phyloP scores from a whole-genome alignment of 2,329 filamentous ascomycete species.

The Colletotrichum sp. region DNA sequence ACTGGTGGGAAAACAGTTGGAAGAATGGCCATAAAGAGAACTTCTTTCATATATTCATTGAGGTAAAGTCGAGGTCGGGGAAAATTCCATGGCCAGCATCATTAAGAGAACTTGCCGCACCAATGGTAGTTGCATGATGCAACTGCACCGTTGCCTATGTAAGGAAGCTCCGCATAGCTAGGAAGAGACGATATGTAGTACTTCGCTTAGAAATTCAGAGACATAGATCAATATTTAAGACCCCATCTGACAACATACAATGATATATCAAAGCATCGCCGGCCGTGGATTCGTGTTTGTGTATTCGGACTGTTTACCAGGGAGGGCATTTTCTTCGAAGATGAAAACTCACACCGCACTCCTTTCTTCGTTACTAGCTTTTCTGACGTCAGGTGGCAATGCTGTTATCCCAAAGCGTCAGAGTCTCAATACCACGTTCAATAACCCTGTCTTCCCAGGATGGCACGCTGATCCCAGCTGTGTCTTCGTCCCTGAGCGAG shows the following conservation, averaged over 20 bases:
- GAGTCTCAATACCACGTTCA: constrained; percentile 25
- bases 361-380: neutral
- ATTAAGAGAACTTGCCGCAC: too few relatives aligned
- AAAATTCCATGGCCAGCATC: neutral
- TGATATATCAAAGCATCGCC: too few relatives aligned
- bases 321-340: neutral
- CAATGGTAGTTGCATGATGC: too few relatives aligned
- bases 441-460: constrained; percentile 53
- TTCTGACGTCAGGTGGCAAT: fast-evolving
- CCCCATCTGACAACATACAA: too few relatives aligned
- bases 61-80: neutral
- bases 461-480: constrained; percentile 55
- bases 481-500: constrained; percentile 38
- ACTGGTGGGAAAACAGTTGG: neutral
- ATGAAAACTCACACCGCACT: neutral
- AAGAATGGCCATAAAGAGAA: too few relatives aligned
- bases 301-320: neutral
- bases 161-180: too few relatives aligned
- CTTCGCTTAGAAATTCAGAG: too few relatives aligned
- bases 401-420: neutral
- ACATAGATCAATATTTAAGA: too few relatives aligned
- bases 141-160: too few relatives aligned
- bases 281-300: too few relatives aligned
- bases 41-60: too few relatives aligned
- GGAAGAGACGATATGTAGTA: too few relatives aligned